Evolutionary conservation across 495 filamentous ascomycete genomes (phyloP).

Genomic region (Neurospora sp.): DNA sequence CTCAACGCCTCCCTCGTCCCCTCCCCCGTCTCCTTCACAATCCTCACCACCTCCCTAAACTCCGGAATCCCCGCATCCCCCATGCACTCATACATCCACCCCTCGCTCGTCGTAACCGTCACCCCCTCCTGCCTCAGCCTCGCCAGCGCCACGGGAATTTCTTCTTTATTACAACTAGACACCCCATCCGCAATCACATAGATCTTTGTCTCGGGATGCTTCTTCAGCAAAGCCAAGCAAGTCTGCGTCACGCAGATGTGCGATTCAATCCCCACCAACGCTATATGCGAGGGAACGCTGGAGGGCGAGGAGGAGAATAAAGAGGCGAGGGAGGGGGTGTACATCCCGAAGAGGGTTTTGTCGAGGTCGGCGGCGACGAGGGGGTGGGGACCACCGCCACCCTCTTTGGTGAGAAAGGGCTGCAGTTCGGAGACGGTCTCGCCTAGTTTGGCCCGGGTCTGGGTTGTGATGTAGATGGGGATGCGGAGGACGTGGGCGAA

Average conservation of each 20-base stretch:
- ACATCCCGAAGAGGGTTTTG: constrained; percentile 90
- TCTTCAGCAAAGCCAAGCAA: constrained; percentile 62
- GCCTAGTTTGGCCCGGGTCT: constrained; percentile 66
- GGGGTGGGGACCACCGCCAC: not conserved
- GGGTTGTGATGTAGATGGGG: constrained; percentile 77
- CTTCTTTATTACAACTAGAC: constrained; percentile 70
- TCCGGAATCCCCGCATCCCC: constrained; percentile 69
- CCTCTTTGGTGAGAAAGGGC: constrained; percentile 9
- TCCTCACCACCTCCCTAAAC: constrained; percentile 60
- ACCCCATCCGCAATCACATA: constrained; percentile 91
- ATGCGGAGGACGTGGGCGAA: constrained; percentile 54
- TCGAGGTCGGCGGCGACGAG: constrained; percentile 50
- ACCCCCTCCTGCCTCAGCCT: constrained; percentile 68
- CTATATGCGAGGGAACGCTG: constrained; percentile 29
- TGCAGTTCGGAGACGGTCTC: constrained; percentile 61
- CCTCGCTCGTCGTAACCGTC: constrained; percentile 79
- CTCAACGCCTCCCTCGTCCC: constrained; percentile 55
- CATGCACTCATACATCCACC: constrained; percentile 85
- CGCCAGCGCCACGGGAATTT: constrained; percentile 68
- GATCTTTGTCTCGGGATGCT: constrained; percentile 56
- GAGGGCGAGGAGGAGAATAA: constrained; percentile 28
- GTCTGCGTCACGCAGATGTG: constrained; percentile 97
- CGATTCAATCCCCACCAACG: constrained; percentile 77
- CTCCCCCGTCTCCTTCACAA: constrained; percentile 69
- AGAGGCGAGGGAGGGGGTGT: constrained; percentile 36